Evolutionary conservation across 2,329 filamentous ascomycete genomes (phyloP).

Genomic region (Zelopaecilomyces penicillatus): DNA sequence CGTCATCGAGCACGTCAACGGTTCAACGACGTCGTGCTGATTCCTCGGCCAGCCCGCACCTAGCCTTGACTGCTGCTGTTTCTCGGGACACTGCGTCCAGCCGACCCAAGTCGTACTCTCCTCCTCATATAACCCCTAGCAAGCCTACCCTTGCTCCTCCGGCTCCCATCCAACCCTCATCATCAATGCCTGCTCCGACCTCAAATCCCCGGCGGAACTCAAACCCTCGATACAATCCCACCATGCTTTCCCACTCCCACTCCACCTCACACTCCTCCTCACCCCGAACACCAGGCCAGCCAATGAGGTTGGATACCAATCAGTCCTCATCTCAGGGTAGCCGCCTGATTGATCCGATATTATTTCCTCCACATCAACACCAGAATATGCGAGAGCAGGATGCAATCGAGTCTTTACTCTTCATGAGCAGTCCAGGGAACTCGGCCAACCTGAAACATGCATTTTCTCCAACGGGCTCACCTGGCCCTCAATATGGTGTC

Average conservation of each 20-base stretch:
- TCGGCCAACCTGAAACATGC: conserved; percentile 52
- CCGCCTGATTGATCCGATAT: conserved; percentile 39
- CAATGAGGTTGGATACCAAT: conserved; percentile 20
- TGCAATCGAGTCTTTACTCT: conserved; percentile 69
- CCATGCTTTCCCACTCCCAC: conserved; percentile 41
- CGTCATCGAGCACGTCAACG: conserved; percentile 50
- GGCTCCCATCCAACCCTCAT: conserved; percentile 45
- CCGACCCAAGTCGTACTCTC: conserved; percentile 27
- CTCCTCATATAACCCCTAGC: conserved; percentile 25
- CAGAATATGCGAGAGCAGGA: conserved; percentile 69
- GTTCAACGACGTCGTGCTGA: conserved; percentile 39
- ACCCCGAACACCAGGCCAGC: conserved; percentile 34
- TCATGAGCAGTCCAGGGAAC: conserved; percentile 73
- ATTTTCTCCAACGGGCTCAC: conserved; percentile 37
- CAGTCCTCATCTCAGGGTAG: conserved; percentile 21
- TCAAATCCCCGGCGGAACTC: conserved; percentile 42
- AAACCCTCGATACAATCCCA: conserved; percentile 39
- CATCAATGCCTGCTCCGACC: conserved; percentile 22
- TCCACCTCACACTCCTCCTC: conserved; percentile 28
- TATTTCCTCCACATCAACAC: conserved; percentile 53
- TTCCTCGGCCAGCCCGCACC: conserved; percentile 46
- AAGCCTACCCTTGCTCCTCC: conserved; percentile 41
- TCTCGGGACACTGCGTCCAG: conserved; percentile 8
- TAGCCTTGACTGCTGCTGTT: conserved; percentile 27
- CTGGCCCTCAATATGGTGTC: conserved; percentile 18